Conservation (phyloP, 1,284 basidiomycete genomes). For the Neolentinus lepideus region DNA sequence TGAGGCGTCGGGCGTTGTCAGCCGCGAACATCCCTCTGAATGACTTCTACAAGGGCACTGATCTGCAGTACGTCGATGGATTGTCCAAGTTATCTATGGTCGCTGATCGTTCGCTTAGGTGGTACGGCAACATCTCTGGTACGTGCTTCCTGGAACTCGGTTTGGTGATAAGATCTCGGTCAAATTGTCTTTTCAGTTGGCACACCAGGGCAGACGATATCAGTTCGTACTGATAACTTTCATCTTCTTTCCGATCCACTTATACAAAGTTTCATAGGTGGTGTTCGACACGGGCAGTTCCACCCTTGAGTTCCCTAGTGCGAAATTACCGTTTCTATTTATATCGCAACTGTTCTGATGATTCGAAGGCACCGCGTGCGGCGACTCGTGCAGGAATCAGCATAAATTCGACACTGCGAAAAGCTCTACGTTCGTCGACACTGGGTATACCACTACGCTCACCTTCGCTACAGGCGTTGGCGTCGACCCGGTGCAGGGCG, state of each 20-base stretch:
- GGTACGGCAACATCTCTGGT: conserved; percentile 35
- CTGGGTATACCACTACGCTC: conserved; percentile 29
- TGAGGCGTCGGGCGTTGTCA: conserved; percentile 20
- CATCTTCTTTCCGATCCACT: not conserved
- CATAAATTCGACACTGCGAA: conserved; percentile 37
- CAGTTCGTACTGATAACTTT: not conserved
- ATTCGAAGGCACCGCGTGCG: conserved; percentile 36
- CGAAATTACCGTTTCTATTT: conserved; percentile 4
- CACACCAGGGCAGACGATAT: conserved; percentile 15
- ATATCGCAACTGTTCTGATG: not conserved
- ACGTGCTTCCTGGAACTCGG: not conserved
- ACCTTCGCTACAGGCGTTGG: conserved; percentile 49
- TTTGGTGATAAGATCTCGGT: conserved; percentile 9
- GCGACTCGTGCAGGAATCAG: conserved; percentile 33
- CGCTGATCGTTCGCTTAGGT: conserved; percentile 20
- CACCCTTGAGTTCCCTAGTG: conserved; percentile 35
- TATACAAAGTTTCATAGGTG: conserved; percentile 19
- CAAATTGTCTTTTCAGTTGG: conserved; percentile 31
- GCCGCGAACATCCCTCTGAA: conserved; percentile 29
- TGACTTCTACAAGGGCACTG: conserved; percentile 39
- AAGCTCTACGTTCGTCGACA: conserved; percentile 43
- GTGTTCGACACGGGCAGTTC: conserved; percentile 42
- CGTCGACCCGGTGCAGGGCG: conserved; percentile 44
- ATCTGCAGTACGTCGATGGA: conserved; percentile 30
- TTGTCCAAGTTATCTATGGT: conserved; percentile 5